These are phyloP conservation scores for Aquilaria malaccensis DNA, from an alignment of 345 rosid genomes.

Conservation along the genomic window DNA sequence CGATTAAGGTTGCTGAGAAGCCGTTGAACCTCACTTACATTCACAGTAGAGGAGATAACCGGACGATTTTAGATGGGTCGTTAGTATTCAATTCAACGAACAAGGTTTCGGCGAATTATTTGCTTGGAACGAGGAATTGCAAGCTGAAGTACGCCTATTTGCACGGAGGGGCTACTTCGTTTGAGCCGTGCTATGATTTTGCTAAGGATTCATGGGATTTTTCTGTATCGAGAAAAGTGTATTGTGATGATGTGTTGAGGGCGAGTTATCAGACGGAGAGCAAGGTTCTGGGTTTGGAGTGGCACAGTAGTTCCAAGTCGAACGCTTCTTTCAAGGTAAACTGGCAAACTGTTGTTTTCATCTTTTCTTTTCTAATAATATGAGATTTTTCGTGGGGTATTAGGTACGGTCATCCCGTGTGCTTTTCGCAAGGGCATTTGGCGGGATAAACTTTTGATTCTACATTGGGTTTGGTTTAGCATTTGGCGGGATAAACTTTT, in stretches of 20 bases:
- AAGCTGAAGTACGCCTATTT: constrained; percentile 76
- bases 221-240: constrained; percentile 48
- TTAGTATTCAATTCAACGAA: constrained; percentile 56
- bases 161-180: constrained; percentile 54
- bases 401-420: not conserved
- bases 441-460: no score
- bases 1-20: constrained; percentile 56
- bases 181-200: constrained; percentile 76
- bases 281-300: constrained; percentile 69
- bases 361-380: not conserved
- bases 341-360: not conserved
- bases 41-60: constrained; percentile 53
- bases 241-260: constrained; percentile 55
- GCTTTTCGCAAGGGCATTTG: no score
- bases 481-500: no score
- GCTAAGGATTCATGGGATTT: constrained; percentile 85
- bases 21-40: constrained; percentile 81
- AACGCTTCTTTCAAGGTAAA: constrained; percentile 71
- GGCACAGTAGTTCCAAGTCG: constrained; percentile 56
- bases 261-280: constrained; percentile 74
- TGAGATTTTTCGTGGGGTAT: not conserved
- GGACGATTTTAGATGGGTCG: constrained; percentile 66
- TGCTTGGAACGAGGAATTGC: constrained; percentile 67
- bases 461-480: no score
- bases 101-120: constrained; percentile 70